phyloP scores from a whole-genome alignment of 1,139 yeast genomes.

The Yamadazyma triangularis region DNA sequence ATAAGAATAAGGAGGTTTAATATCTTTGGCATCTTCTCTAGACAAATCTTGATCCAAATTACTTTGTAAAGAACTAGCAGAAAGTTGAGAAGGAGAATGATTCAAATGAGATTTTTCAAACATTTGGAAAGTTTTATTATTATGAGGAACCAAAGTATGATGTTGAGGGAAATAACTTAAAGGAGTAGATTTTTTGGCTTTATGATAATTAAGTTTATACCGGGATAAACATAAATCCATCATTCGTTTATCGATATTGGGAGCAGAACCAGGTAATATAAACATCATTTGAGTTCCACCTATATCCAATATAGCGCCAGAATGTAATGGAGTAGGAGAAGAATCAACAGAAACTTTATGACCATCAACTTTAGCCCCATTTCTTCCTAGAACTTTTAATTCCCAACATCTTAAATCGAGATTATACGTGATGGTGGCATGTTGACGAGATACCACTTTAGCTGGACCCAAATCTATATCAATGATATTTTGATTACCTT shows the following conservation, averaged over 20 bases:
- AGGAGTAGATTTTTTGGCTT: conserved; percentile 12
- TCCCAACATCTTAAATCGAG: conserved; percentile 80
- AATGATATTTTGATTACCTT: conserved; percentile 27
- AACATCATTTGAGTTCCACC: conserved; percentile 99
- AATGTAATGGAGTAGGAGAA: conserved; percentile 54
- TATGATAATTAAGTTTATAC: conserved; percentile 23
- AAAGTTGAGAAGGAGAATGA: conserved; percentile 37
- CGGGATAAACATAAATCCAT: conserved; percentile 34
- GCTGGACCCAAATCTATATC: conserved; percentile 96
- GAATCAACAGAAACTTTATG: conserved; percentile 51
- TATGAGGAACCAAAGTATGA: conserved; percentile 14
- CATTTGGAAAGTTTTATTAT: conserved; percentile 49
- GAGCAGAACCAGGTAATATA: conserved; percentile 88
- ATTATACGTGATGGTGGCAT: conserved; percentile 80
- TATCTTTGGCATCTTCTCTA: conserved; percentile 85
- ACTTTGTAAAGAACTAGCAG: conserved; percentile 42
- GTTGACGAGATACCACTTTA: conserved; percentile 87
- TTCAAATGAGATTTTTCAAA: conserved; percentile 39
- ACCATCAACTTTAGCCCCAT: conserved; percentile 88
- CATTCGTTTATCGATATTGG: conserved; percentile 53
- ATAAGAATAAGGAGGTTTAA: conserved; percentile 94
- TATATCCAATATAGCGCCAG: conserved; percentile 87
- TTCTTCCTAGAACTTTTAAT: conserved; percentile 74
- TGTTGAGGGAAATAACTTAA: conserved; percentile 16
- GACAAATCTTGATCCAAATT: conserved; percentile 68